A percentile compares a stretch with the other conserved stretches of the same genome.
Conservation (phyloP, 768 basidiomycete species). For the Leccinum truebloodii region DNA sequence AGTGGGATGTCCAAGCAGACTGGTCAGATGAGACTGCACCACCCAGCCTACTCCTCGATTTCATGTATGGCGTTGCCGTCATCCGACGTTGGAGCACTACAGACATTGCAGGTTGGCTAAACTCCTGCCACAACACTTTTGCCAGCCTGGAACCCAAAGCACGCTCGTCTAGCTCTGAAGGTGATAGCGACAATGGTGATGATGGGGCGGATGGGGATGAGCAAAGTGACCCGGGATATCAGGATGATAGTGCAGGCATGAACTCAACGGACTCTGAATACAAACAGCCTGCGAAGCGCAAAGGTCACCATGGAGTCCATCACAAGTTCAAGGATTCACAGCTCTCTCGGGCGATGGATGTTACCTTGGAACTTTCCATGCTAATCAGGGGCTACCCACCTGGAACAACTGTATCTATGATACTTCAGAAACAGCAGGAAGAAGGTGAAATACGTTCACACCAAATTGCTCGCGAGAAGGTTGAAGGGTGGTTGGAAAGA, state of each 20-base stretch:
- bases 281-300: neutral
- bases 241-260: neutral
- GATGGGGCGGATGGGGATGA: neutral
- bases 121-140: neutral
- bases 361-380: slow-evolving; percentile 96
- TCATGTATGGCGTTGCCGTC: neutral
- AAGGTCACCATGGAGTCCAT: neutral
- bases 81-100: neutral
- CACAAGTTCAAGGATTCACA: neutral
- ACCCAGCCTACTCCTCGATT: neutral
- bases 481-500: neutral
- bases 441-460: neutral
- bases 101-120: neutral
- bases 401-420: slow-evolving; percentile 12
- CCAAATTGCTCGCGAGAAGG: neutral
- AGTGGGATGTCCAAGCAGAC: neutral
- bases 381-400: slow-evolving; percentile 98
- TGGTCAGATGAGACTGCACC: neutral
- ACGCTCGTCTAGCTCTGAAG: neutral
- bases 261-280: too few species aligned
- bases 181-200: too few species aligned
- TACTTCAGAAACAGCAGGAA: neutral
- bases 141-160: neutral
- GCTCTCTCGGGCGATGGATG: slow-evolving; percentile 29
- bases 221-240: neutral